A percentile compares a stretch with the other conserved stretches of the same genome.
phyloP scores from a whole-genome alignment of 495 filamentous ascomycete species.

The Podospora australis region DNA sequence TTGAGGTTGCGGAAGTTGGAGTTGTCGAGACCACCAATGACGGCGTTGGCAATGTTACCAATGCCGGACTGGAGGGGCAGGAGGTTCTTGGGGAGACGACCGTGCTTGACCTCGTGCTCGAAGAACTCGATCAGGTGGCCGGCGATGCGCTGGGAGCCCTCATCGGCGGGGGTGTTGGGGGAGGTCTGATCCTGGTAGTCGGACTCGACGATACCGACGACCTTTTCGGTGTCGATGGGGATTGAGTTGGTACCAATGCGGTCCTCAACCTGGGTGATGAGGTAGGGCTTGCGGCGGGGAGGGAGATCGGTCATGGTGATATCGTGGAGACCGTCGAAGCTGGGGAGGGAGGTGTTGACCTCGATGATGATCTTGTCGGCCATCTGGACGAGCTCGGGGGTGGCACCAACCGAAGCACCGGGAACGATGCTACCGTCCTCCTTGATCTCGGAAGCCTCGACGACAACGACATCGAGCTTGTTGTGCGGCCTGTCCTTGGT shows the following conservation, averaged over 20 bases:
- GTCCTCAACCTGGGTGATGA: conserved; percentile 73
- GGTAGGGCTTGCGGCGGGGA: conserved; percentile 74
- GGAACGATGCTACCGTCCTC: conserved; percentile 87
- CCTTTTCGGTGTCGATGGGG: conserved; percentile 83
- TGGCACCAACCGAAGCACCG: conserved; percentile 79
- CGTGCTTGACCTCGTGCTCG: conserved; percentile 67
- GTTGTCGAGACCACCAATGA: conserved; percentile 75
- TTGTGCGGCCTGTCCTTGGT: conserved; percentile 68
- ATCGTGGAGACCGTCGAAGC: conserved; percentile 84
- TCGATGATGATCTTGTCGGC: conserved; percentile 91
- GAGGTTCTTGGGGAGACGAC: conserved; percentile 69
- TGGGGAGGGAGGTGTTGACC: conserved; percentile 81
- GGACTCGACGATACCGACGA: conserved; percentile 79
- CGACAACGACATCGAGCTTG: conserved; percentile 74
- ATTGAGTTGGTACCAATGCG: conserved; percentile 79
- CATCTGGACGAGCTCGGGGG: conserved; percentile 81
- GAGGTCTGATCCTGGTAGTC: conserved; percentile 78
- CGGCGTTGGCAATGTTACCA: conserved; percentile 91
- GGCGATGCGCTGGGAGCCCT: conserved; percentile 64
- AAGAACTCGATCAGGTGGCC: conserved; percentile 81
- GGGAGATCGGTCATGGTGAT: conserved; percentile 83
- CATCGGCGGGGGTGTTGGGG: conserved; percentile 72
- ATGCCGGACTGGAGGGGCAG: conserved; percentile 86
- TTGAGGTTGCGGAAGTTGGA: conserved; percentile 83
- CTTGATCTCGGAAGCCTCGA: conserved; percentile 87